phyloP scores from a whole-genome alignment of 2,329 filamentous ascomycete species.

The Nectriaceae sp. region DNA sequence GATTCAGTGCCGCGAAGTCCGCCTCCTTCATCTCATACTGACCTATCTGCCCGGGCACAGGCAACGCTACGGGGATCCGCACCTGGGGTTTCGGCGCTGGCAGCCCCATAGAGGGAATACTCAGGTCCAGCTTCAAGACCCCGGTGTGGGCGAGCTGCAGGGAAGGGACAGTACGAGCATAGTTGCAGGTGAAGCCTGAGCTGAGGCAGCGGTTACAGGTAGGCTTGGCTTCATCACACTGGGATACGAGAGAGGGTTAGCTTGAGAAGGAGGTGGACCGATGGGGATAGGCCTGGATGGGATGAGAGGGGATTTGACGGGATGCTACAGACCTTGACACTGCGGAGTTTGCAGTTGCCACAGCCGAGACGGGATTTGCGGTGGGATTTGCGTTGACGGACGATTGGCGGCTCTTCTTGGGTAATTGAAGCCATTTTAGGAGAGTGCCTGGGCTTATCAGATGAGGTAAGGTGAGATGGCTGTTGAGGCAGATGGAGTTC shows the following conservation, averaged over 20 bases:
- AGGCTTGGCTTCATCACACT: conserved; percentile 58
- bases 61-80: conserved; percentile 27
- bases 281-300: neutral
- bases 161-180: conserved; percentile 31
- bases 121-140: conserved; percentile 15
- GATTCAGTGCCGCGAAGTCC: conserved; percentile 38
- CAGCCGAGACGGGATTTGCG: conserved; percentile 57
- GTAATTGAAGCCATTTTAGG: too few species aligned
- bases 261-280: conserved; percentile 1
- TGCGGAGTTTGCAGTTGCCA: conserved; percentile 56
- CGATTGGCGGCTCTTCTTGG: neutral
- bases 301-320: conserved; percentile 1
- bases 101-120: conserved; percentile 8
- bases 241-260: conserved; percentile 14
- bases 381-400: conserved; percentile 41
- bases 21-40: conserved; percentile 34
- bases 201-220: conserved; percentile 48
- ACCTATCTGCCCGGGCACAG: conserved; percentile 16
- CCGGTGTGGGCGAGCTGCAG: conserved; percentile 23
- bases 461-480: too few species aligned
- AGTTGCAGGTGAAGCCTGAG: conserved; percentile 52
- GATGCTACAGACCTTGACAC: conserved; percentile 53
- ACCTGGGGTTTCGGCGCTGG: conserved; percentile 15
- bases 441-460: too few species aligned
- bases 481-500: too few species aligned